Evolutionary conservation across 768 basidiomycete genomes (phyloP).

Genomic region (Boletus reticulatus): DNA sequence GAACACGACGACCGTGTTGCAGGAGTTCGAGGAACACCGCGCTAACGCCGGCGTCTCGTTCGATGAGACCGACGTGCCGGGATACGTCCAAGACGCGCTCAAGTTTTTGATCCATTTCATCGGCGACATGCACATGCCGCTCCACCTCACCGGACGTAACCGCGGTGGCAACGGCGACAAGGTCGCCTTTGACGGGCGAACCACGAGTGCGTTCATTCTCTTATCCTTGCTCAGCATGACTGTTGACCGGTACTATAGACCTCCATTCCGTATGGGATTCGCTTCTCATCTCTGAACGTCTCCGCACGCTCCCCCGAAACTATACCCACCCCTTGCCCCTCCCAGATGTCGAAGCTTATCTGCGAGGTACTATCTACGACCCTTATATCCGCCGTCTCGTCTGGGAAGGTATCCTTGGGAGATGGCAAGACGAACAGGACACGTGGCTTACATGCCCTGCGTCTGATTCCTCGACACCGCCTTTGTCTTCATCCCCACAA

Average conservation of each 20-base stretch:
- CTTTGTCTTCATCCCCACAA: neutral
- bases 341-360: constrained; percentile 57
- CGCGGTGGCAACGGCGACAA: constrained; percentile 83
- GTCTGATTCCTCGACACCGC: too few relatives aligned
- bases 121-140: constrained; percentile 91
- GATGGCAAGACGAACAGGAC: constrained; percentile 10
- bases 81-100: constrained; percentile 70
- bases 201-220: constrained; percentile 54
- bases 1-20: constrained; percentile 69
- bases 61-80: constrained; percentile 23
- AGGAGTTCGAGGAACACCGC: constrained; percentile 40
- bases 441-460: constrained; percentile 65
- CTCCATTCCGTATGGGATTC: constrained; percentile 90
- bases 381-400: constrained; percentile 87
- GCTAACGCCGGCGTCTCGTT: neutral
- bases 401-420: constrained; percentile 71
- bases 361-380: constrained; percentile 84
- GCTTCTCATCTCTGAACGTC: constrained; percentile 80
- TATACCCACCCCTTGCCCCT: constrained; percentile 75
- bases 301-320: constrained; percentile 72
- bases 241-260: constrained; percentile 38
- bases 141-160: constrained; percentile 87
- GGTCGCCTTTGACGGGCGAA: constrained; percentile 69
- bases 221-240: too few relatives aligned
- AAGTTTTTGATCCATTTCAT: constrained; percentile 93